These are phyloP conservation scores for Diutina rugosa DNA, from an alignment of 1,139 yeast genomes.

Conservation along the genomic window DNA sequence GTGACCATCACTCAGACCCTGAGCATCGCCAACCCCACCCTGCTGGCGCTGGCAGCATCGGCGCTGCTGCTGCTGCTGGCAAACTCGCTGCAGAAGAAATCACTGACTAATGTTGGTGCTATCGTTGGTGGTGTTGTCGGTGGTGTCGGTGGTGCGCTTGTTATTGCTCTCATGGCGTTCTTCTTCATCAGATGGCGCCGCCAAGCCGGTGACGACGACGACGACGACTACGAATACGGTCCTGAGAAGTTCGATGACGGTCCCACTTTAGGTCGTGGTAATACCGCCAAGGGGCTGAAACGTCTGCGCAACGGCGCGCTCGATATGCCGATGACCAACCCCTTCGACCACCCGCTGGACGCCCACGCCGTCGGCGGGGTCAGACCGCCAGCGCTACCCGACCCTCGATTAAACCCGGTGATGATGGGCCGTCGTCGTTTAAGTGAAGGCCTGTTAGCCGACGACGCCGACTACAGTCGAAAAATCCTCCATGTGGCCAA, in stretches of 20 bases:
- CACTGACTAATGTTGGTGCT: constrained; percentile 30
- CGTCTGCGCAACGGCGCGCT: constrained; percentile 12
- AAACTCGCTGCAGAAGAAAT: constrained; percentile 3
- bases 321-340: constrained; percentile 37
- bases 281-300: constrained; percentile 16
- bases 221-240: constrained; percentile 21
- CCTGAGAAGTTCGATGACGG: constrained; percentile 17
- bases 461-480: constrained; percentile 64
- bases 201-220: constrained; percentile 32
- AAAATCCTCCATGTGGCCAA: constrained; percentile 65
- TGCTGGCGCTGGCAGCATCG: not conserved
- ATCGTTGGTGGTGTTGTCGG: constrained; percentile 65
- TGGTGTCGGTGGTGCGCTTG: constrained; percentile 35
- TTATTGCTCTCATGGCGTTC: constrained; percentile 31
- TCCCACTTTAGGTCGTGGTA: constrained; percentile 14
- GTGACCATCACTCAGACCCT: constrained; percentile 1
- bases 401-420: constrained; percentile 52
- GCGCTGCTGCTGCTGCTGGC: not conserved
- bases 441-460: constrained; percentile 66
- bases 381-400: constrained; percentile 11
- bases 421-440: constrained; percentile 65
- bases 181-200: constrained; percentile 32
- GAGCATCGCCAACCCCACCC: not conserved
- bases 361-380: constrained; percentile 4
- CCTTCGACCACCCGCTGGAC: constrained; percentile 48